Evolutionary conservation across 805 yeast genomes (phyloP).

Genomic region (Candida dajiaensis): DNA sequence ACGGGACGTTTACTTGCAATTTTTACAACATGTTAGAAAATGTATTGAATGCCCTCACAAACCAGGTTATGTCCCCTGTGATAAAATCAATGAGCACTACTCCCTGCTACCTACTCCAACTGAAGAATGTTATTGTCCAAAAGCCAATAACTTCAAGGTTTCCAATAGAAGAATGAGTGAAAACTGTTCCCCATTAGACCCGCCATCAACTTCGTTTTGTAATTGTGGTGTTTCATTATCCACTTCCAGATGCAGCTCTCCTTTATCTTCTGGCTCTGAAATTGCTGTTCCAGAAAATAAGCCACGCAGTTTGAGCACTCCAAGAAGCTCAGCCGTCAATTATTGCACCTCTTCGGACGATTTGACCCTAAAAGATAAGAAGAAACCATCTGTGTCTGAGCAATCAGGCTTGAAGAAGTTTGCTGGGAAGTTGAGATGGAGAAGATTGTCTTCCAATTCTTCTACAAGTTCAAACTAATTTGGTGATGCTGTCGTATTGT

Average conservation of each 20-base stretch:
- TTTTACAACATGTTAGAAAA: constrained; percentile 13
- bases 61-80: constrained; percentile 4
- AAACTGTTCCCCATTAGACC: constrained; percentile 18
- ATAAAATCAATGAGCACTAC: constrained; percentile 11
- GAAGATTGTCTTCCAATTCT: constrained; percentile 23
- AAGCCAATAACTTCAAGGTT: not conserved
- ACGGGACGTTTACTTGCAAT: constrained; percentile 22
- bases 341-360: constrained; percentile 8
- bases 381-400: constrained; percentile 9
- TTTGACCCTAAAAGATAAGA: constrained; percentile 8
- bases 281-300: constrained; percentile 1
- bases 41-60: constrained; percentile 4
- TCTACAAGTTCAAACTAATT: constrained; percentile 14
- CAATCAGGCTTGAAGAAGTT: constrained; percentile 22
- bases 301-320: not conserved
- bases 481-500: not conserved
- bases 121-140: constrained; percentile 1
- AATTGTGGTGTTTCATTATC: not conserved
- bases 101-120: constrained; percentile 15
- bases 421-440: constrained; percentile 25
- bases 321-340: not conserved
- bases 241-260: constrained; percentile 13
- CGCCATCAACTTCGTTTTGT: not conserved
- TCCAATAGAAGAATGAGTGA: constrained; percentile 13
- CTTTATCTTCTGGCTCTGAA: constrained; percentile 9